Conservation (phyloP, 2,329 filamentous ascomycete species). For the Epichloe festucae region DNA sequence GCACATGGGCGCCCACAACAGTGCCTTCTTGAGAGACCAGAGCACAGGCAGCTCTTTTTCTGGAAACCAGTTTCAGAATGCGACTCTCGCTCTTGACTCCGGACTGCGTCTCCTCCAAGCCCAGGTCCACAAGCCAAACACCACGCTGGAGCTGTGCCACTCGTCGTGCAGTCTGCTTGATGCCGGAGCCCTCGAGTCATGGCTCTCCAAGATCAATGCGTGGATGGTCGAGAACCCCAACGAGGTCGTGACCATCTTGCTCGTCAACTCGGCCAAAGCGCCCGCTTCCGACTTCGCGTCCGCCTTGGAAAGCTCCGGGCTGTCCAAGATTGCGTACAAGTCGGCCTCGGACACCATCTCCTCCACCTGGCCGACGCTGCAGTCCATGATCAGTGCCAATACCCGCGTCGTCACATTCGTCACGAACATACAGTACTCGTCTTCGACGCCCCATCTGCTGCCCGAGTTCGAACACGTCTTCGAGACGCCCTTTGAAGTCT, state of each 20-base stretch:
- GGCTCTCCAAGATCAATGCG: conserved; percentile 48
- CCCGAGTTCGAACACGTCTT: conserved; percentile 55
- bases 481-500: conserved; percentile 59
- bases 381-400: conserved; percentile 49
- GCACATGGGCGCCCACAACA: conserved; percentile 65
- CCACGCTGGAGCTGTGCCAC: conserved; percentile 57
- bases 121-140: conserved; percentile 53
- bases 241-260: conserved; percentile 62
- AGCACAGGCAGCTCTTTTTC: conserved; percentile 48
- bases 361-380: conserved; percentile 56
- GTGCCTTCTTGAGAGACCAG: conserved; percentile 54
- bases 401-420: conserved; percentile 59
- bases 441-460: conserved; percentile 43
- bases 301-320: conserved; percentile 43
- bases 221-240: conserved; percentile 61
- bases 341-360: conserved; percentile 31
- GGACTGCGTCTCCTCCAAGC: conserved; percentile 59
- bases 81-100: conserved; percentile 54
- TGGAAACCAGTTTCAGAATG: conserved; percentile 64
- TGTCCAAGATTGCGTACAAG: conserved; percentile 48
- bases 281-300: conserved; percentile 39
- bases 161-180: conserved; percentile 54
- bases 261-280: conserved; percentile 56
- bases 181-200: conserved; percentile 50
- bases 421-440: conserved; percentile 34